phyloP scores from a whole-genome alignment of 1,139 yeast genomes.

The Sugiyamaella pinicola region DNA sequence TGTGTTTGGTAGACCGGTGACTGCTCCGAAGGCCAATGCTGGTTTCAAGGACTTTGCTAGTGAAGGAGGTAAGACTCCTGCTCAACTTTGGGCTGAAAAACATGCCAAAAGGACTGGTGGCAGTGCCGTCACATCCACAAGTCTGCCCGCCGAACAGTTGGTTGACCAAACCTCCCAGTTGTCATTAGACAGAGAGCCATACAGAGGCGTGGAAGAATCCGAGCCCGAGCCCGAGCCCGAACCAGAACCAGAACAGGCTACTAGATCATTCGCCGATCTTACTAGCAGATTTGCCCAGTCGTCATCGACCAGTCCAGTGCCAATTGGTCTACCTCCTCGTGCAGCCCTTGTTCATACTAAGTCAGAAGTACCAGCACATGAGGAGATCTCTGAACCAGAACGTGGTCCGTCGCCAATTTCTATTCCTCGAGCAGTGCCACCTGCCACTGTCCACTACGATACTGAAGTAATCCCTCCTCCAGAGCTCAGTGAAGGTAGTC shows the following conservation, averaged over 20 bases:
- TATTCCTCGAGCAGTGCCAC: constrained; percentile 23
- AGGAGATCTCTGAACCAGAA: constrained; percentile 23
- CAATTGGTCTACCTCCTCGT: constrained; percentile 33
- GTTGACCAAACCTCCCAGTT: constrained; percentile 27
- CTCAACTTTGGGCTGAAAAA: constrained; percentile 94
- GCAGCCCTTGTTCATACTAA: constrained; percentile 17
- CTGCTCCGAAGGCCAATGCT: constrained; percentile 44
- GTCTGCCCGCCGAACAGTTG: constrained; percentile 25
- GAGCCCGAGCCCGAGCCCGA: constrained; percentile 25
- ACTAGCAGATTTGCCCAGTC: constrained; percentile 23
- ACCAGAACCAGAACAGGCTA: constrained; percentile 28
- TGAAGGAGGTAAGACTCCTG: constrained; percentile 85
- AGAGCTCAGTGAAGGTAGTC: constrained; percentile 22
- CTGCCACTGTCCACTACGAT: constrained; percentile 24
- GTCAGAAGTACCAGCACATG: constrained; percentile 23
- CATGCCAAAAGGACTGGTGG: constrained; percentile 53
- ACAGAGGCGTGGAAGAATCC: constrained; percentile 24
- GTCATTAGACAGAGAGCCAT: constrained; percentile 23
- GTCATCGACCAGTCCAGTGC: constrained; percentile 33
- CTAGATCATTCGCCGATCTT: constrained; percentile 26
- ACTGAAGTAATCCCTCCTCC: constrained; percentile 25
- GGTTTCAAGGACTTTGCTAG: constrained; percentile 75
- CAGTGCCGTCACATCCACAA: constrained; percentile 24
- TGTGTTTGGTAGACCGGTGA: constrained; percentile 59
- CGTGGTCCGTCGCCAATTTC: constrained; percentile 13